Percentiles rank a stretch among this genome's conserved stretches.
phyloP scores from a whole-genome alignment of 2,329 filamentous ascomycete species.

The Colletotrichum incanum region DNA sequence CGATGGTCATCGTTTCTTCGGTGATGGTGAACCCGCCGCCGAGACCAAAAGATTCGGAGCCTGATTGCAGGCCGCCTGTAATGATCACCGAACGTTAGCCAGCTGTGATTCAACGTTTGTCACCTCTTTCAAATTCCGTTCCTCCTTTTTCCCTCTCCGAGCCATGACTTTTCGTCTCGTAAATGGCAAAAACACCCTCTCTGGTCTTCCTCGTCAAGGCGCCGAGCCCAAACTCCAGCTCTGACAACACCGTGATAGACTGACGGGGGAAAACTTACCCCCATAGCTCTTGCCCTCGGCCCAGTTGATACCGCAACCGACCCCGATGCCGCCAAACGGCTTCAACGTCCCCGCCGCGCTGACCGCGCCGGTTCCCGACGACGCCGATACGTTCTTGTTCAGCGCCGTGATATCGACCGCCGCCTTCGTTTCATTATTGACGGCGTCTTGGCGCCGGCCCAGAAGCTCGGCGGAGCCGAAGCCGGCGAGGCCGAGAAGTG shows the following conservation, averaged over 20 bases:
- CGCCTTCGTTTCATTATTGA: neutral
- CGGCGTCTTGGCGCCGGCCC: neutral
- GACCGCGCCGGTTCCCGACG: constrained; percentile 28
- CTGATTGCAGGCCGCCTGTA: constrained; percentile 31
- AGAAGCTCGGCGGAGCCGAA: constrained; percentile 12
- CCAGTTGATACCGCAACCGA: constrained; percentile 40
- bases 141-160: neutral
- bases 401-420: constrained; percentile 33
- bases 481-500: constrained; percentile 13
- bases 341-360: constrained; percentile 32
- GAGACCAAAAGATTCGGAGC: constrained; percentile 37
- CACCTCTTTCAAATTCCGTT: neutral
- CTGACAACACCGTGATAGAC: neutral
- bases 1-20: constrained; percentile 36
- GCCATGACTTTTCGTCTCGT: neutral
- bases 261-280: constrained; percentile 11
- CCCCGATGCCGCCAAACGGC: constrained; percentile 30
- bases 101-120: neutral
- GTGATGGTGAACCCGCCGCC: constrained; percentile 39
- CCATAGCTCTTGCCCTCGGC: constrained; percentile 27
- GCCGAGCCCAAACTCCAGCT: neutral
- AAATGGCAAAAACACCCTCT: neutral
- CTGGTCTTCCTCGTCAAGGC: neutral
- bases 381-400: constrained; percentile 34
- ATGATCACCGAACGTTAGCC: neutral